A percentile compares a stretch with the other conserved stretches of the same genome.
Evolutionary conservation across 1,284 basidiomycete species (phyloP).

Genomic region (Papiliotrema flavescens): DNA sequence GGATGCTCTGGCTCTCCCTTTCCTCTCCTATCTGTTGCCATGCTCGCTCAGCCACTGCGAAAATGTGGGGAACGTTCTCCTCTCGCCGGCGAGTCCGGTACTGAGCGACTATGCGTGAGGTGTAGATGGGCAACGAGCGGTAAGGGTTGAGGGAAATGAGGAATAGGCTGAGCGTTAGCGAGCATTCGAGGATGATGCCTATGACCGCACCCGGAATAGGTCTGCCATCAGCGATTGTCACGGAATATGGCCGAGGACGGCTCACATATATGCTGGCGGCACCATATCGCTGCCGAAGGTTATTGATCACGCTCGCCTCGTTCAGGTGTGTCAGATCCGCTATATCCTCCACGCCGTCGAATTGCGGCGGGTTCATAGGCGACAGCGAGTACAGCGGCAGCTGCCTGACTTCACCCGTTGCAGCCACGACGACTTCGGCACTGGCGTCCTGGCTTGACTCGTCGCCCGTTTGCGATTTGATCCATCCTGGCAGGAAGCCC

Average conservation of each 20-base stretch:
- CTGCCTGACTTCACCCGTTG: conserved; percentile 51
- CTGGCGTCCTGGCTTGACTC: conserved; percentile 26
- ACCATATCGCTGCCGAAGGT: conserved; percentile 85
- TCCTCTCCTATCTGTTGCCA: conserved; percentile 99
- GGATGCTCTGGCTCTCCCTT: conserved; percentile 93
- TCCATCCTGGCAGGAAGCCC: conserved; percentile 48
- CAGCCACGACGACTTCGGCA: conserved; percentile 43
- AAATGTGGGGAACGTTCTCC: conserved; percentile 94
- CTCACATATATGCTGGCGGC: conserved; percentile 92
- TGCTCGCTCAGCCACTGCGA: conserved; percentile 93
- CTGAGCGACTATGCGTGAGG: conserved; percentile 84
- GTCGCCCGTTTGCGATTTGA: conserved; percentile 37
- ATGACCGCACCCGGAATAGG: conserved; percentile 44
- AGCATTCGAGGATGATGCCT: not conserved
- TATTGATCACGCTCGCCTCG: conserved; percentile 97
- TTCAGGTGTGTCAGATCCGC: conserved; percentile 97
- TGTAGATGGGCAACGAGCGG: conserved; percentile 86
- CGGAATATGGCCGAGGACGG: conserved; percentile 23
- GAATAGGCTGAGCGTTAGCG: conserved; percentile 53
- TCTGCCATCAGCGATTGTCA: conserved; percentile 24
- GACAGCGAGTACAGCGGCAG: conserved; percentile 74
- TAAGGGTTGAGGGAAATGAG: conserved; percentile 99
- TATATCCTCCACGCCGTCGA: conserved; percentile 96
- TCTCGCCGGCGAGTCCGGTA: conserved; percentile 89
- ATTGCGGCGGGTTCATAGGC: conserved; percentile 98